Evolutionary conservation across 2,329 filamentous ascomycete species (phyloP).

Genomic region (Orbilia blumenaviensis): DNA sequence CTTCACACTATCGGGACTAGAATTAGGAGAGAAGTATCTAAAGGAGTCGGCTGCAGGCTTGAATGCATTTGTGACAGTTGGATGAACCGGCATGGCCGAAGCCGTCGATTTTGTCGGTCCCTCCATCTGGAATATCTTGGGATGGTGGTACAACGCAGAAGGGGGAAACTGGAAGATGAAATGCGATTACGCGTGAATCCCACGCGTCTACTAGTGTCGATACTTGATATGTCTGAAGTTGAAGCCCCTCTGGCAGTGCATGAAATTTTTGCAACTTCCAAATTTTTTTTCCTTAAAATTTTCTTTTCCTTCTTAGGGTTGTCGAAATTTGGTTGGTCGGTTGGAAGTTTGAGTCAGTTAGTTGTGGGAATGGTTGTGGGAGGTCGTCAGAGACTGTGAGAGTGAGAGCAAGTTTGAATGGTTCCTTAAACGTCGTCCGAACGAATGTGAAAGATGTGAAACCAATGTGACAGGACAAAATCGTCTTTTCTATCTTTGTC

Average conservation of each 20-base stretch:
- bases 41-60: constrained; percentile 50
- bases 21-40: constrained; percentile 53
- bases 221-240: constrained; percentile 23
- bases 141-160: constrained; percentile 11
- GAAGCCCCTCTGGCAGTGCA: constrained; percentile 30
- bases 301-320: neutral
- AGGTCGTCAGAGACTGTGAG: constrained; percentile 29
- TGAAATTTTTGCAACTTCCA: constrained; percentile 9
- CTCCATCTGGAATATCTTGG: constrained; percentile 27
- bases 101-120: constrained; percentile 29
- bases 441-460: constrained; percentile 26
- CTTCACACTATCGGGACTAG: constrained; percentile 47
- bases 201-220: constrained; percentile 50
- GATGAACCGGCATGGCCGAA: constrained; percentile 50
- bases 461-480: constrained; percentile 30
- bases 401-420: no score
- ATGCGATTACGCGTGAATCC: constrained; percentile 32
- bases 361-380: constrained; percentile 18
- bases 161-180: neutral
- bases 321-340: constrained; percentile 7
- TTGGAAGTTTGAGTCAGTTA: neutral
- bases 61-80: constrained; percentile 52
- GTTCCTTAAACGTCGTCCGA: constrained; percentile 32
- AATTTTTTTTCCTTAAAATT: neutral
- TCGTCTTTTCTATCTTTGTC: constrained; percentile 26